Base-by-base conservation (phyloP, 441 rosid species). In the Biscutella laevigata region DNA sequence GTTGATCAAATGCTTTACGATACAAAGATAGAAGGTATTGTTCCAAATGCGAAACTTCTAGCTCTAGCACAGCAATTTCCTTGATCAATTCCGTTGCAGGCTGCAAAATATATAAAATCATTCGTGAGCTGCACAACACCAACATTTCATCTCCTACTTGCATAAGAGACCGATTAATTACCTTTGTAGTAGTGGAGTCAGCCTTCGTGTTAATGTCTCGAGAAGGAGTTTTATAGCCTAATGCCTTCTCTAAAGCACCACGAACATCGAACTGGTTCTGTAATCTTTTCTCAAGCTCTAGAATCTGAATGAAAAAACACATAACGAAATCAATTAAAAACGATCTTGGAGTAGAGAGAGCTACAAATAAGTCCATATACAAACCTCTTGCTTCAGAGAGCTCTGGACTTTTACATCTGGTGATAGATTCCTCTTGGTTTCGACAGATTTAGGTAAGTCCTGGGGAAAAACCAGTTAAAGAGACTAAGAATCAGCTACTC, bases 41-140 rank as follows among this genome's bases (percentile, higher is more conserved):
- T 50, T 92, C 98, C 77, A 92, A 71, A 72, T 88, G 69, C 16
- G 80, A 84, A 58, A 92, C 96, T 79, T 92, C 96, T 68, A 82
- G 70, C 77, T 92, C 96, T 17, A 92, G 49, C 47, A 84, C 86
- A 0, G 96, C 89, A 1, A 92, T 86, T 71, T 92, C 98, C 61
- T 74, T 88, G 30, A 92, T 84, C 59, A 92, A 33, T 55, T 84
- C 91, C 7, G 85, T 74, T 54, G 95, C 82, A 20, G 86, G 83
- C 96, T 92, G 80, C 62, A 61, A 26, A 38, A 40, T 11, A 30
- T 43, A 46, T 47, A 53, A 41, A 43, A 37, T 0, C 29, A 47
- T 49, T 6, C 5, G 13, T 51, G 15, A 53, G 38, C 34, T 59
- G 8, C 60, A 41, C 17, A 58, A 41, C 14, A 48, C 3, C 32